Evolutionary conservation across 306 rosid genomes (phyloP), one percentile per base, ranked within the genome.

Genomic region (Myrica gale): DNA sequence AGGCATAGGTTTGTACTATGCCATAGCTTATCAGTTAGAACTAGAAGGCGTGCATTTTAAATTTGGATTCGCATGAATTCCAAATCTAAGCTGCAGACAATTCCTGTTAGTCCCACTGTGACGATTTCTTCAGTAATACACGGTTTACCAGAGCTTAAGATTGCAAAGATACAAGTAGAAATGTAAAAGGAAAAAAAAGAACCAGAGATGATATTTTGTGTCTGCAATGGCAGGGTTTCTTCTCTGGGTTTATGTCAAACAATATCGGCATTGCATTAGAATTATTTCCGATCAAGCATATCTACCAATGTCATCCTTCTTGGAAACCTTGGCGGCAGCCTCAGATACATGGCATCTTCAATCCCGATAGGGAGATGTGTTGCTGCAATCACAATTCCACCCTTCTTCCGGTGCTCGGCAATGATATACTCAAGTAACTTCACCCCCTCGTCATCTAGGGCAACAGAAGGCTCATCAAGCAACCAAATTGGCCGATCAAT

Each of bases 401-500:
- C 97, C 7, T 80, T 80, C 83, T 88, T 93, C 77, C 97, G 85
- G 68, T 93, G 98, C 75, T 91, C 93, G 21, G 89, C 87, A 68
- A 93, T 88, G 39, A 91, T 83, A 69, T 81, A 86, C 85, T 93
- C 96, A 13, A 93, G 89, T 81, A 93, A 79, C 89, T 77, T 87
- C 65, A 91, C 95, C 51, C 98, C 97, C 4, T 93, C 98, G 52
- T 85, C 85, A 69, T 93, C 98, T 67, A 93, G 83, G 15, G 97
- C 98, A 77, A 93, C 96, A 2, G 97, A 93, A 75, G 97, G 97
- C 88, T 93, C 98, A 43, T 93, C 97, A 1, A 91, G 89, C 87
- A 93, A 76, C 98, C 97, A 93, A 54, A 93, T 93, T 20, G 96
- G 98, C 53, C 97, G 89, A 65, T 93, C 93, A 1, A 93, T 79